phyloP scores from a whole-genome alignment of 1,284 basidiomycete genomes.

The Leccinum brunneo-olivaceum region DNA sequence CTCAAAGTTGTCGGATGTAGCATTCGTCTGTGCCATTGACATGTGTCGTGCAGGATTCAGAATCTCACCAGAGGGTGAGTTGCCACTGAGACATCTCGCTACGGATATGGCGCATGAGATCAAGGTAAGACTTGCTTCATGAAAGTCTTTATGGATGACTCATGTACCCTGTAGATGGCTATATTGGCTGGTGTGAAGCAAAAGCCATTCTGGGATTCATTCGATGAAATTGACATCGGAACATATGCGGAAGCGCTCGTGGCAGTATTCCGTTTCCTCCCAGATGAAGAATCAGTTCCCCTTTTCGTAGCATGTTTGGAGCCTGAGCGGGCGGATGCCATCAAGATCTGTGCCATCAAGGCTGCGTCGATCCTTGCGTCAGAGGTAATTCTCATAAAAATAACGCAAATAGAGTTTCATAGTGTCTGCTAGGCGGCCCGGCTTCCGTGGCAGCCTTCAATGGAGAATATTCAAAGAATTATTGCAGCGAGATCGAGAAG shows the following conservation, averaged over 20 bases:
- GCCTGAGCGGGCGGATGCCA: conserved; percentile 69
- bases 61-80: conserved; percentile 57
- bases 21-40: conserved; percentile 75
- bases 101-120: conserved; percentile 74
- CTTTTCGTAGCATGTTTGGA: conserved; percentile 63
- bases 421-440: conserved; percentile 38
- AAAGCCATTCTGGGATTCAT: conserved; percentile 64
- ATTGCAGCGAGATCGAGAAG: conserved; percentile 45
- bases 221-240: conserved; percentile 73
- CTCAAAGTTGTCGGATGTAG: conserved; percentile 56
- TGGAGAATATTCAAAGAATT: conserved; percentile 40
- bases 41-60: conserved; percentile 75
- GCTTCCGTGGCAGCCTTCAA: conserved; percentile 52
- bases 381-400: conserved; percentile 20
- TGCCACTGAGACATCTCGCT: conserved; percentile 65
- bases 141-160: not conserved
- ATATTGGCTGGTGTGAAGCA: conserved; percentile 44
- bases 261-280: conserved; percentile 63
- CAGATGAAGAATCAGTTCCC: conserved; percentile 51
- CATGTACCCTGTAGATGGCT: conserved; percentile 31
- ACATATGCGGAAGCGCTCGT: conserved; percentile 72
- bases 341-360: conserved; percentile 73
- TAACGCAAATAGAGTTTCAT: conserved; percentile 6
- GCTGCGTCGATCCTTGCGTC: conserved; percentile 38
- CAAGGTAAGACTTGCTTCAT: conserved; percentile 42